Conservation (phyloP, 257 asterid genomes). For the Datura wrightii region DNA sequence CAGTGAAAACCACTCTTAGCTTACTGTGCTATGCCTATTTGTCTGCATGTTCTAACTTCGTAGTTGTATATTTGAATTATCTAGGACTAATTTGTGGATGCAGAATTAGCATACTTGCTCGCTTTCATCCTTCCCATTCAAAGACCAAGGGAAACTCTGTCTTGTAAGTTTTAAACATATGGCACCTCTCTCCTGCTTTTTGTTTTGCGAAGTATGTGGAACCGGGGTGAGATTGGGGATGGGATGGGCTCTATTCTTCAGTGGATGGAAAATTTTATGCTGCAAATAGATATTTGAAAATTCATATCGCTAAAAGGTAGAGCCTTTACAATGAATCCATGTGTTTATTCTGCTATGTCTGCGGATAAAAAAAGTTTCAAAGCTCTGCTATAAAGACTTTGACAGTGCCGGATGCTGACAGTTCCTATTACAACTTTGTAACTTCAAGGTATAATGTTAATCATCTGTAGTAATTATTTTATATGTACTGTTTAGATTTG, state of each 20-base stretch:
- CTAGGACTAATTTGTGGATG: not conserved
- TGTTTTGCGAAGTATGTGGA: slow-evolving; percentile 5
- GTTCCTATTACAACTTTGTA: not conserved
- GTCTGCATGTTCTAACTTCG: not conserved
- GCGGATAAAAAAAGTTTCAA: not conserved
- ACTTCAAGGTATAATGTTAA: not conserved
- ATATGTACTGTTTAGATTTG: slow-evolving; percentile 47
- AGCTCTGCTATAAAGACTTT: not conserved
- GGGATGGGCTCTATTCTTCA: not conserved
- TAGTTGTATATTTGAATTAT: not conserved
- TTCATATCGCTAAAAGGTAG: not conserved
- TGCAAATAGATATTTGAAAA: not conserved
- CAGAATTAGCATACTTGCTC: not conserved
- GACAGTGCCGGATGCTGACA: not conserved
- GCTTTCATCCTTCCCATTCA: too few species aligned
- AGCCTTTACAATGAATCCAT: not conserved
- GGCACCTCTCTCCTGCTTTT: not conserved
- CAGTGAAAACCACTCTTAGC: not conserved
- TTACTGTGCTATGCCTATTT: not conserved
- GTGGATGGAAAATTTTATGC: not conserved
- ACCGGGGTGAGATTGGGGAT: not conserved
- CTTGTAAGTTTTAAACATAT: not conserved
- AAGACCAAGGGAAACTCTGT: too few species aligned
- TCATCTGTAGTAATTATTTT: slow-evolving; percentile 5
- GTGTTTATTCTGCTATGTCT: not conserved